Evolutionary conservation across 352 stramenopile species (phyloP).

Genomic region (Pythium graminicola): DNA sequence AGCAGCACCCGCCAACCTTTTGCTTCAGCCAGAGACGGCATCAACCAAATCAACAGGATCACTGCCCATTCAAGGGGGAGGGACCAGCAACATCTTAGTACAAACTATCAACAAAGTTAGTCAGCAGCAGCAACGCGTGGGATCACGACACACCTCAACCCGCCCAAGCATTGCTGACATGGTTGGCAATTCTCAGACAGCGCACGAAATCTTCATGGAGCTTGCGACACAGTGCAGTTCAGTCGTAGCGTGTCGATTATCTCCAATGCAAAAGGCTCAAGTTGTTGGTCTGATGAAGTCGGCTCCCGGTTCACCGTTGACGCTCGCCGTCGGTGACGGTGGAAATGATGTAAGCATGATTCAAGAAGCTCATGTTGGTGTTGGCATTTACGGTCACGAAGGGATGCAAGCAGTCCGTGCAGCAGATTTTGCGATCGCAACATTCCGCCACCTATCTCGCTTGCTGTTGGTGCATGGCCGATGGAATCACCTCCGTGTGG

Average conservation of each 20-base stretch:
- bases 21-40: slow-evolving; percentile 26
- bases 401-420: slow-evolving; percentile 86
- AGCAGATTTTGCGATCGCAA: slow-evolving; percentile 81
- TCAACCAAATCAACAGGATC: slow-evolving; percentile 49
- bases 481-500: slow-evolving; percentile 80
- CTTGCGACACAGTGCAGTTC: slow-evolving; percentile 80
- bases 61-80: slow-evolving; percentile 15
- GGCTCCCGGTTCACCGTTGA: slow-evolving; percentile 63
- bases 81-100: not conserved
- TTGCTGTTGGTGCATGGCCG: slow-evolving; percentile 76
- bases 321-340: slow-evolving; percentile 96
- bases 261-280: slow-evolving; percentile 90
- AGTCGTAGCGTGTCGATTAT: slow-evolving; percentile 83
- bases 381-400: slow-evolving; percentile 98
- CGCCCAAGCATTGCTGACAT: slow-evolving; percentile 29
- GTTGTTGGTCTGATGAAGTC: slow-evolving; percentile 92
- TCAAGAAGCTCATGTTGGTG: slow-evolving; percentile 96
- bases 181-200: slow-evolving; percentile 22
- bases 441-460: slow-evolving; percentile 71
- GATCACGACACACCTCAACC: slow-evolving; percentile 35
- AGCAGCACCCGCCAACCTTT: not conserved
- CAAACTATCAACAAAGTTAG: not conserved
- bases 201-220: slow-evolving; percentile 71
- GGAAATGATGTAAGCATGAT: slow-evolving; percentile 99
- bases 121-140: slow-evolving; percentile 17